These are phyloP conservation scores for Fraxinus sp. DNA, from an alignment of 305 asterid species.

Conservation along the genomic window DNA sequence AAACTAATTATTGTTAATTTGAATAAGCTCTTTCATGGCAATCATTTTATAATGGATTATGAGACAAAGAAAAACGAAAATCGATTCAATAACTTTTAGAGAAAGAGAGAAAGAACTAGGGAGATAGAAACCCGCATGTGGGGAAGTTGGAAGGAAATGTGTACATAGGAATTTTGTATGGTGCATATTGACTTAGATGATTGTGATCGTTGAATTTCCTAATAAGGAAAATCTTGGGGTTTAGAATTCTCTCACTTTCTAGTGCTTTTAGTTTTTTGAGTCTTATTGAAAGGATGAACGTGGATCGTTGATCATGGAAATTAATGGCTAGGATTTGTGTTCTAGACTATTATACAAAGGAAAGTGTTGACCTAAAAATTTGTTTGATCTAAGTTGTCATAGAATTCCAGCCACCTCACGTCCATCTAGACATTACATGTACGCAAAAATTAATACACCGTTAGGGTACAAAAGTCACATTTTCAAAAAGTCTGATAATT, in stretches of 20 bases:
- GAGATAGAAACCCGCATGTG: not conserved
- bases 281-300: not conserved
- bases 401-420: too few relatives aligned
- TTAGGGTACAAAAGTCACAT: too few relatives aligned
- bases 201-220: constrained; percentile 28
- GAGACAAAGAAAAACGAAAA: too few relatives aligned
- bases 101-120: not conserved
- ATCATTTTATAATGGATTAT: too few relatives aligned
- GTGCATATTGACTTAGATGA: constrained; percentile 17
- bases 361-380: not conserved
- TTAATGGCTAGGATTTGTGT: not conserved
- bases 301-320: not conserved
- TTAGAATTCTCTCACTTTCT: constrained; percentile 31
- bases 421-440: too few relatives aligned
- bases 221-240: constrained; percentile 17
- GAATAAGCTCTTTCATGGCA: too few relatives aligned
- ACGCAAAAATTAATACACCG: too few relatives aligned
- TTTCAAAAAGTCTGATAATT: too few relatives aligned
- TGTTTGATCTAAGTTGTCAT: too few relatives aligned
- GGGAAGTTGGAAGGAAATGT: not conserved
- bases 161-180: constrained; percentile 10
- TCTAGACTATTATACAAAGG: not conserved
- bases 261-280: not conserved
- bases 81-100: too few relatives aligned
- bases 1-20: too few relatives aligned